Conservation (phyloP, 2,329 filamentous ascomycete genomes). For the Pseudohalonectria lignicola region DNA sequence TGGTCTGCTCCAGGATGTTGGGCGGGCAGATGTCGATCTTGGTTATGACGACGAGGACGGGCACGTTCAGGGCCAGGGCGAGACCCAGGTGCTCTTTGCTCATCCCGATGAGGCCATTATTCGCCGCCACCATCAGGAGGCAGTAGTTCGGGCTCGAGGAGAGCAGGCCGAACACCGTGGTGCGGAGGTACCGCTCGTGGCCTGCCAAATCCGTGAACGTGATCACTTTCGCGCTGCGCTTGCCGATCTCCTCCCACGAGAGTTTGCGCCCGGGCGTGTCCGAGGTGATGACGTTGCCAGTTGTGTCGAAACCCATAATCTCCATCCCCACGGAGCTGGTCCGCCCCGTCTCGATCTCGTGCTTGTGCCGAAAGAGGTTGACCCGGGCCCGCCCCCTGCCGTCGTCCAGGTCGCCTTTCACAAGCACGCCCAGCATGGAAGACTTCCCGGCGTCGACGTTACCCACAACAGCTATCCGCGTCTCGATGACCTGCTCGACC, state of each 20-base stretch:
- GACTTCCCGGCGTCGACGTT: constrained; percentile 98
- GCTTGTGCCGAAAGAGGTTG: constrained; percentile 94
- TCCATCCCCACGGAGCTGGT: constrained; percentile 98
- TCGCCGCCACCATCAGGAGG: constrained; percentile 94
- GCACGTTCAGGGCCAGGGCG: constrained; percentile 86
- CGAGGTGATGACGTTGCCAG: constrained; percentile 71
- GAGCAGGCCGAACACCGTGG: constrained; percentile 89
- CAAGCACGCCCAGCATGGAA: constrained; percentile 88
- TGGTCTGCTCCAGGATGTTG: constrained; percentile 87
- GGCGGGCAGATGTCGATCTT: constrained; percentile 98
- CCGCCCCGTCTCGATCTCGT: constrained; percentile 89
- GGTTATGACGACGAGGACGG: constrained; percentile 94
- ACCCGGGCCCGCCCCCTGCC: constrained; percentile 87
- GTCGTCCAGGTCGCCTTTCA: constrained; percentile 92
- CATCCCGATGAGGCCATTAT: constrained; percentile 96
- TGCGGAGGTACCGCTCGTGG: constrained; percentile 89
- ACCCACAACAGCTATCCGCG: constrained; percentile 89
- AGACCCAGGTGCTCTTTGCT: constrained; percentile 97
- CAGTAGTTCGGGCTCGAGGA: constrained; percentile 97
- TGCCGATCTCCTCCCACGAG: constrained; percentile 96
- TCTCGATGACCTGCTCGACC: constrained; percentile 87
- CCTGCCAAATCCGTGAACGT: constrained; percentile 92
- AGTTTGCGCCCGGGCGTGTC: constrained; percentile 68
- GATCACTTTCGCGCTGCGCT: constrained; percentile 90
- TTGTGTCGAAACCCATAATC: constrained; percentile 92